These are phyloP conservation scores for Neobulgaria alba DNA, from an alignment of 2,329 filamentous ascomycete species.

Conservation along the genomic window DNA sequence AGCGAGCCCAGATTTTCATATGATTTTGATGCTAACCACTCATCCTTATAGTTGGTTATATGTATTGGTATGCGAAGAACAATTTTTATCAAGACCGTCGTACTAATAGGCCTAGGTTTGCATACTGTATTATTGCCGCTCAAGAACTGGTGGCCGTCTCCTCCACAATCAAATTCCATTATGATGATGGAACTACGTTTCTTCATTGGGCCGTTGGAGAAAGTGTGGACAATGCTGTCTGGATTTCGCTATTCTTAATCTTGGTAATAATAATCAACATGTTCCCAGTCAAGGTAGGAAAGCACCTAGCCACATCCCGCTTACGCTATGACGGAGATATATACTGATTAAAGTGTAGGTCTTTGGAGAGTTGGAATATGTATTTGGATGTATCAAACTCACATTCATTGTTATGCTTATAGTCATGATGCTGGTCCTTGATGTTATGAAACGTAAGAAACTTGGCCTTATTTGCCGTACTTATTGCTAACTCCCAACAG, in stretches of 20 bases:
- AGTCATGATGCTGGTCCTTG: constrained; percentile 32
- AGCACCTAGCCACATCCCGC: too few relatives aligned
- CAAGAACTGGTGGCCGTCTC: constrained; percentile 32
- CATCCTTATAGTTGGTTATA: constrained; percentile 32
- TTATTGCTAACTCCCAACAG: constrained; percentile 17
- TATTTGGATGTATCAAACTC: constrained; percentile 33
- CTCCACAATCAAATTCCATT: constrained; percentile 30
- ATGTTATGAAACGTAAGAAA: constrained; percentile 30
- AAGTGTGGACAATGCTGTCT: constrained; percentile 31
- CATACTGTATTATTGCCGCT: constrained; percentile 30
- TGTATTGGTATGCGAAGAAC: constrained; percentile 31
- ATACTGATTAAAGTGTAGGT: constrained; percentile 12
- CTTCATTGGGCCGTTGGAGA: constrained; percentile 29
- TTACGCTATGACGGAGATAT: too few relatives aligned
- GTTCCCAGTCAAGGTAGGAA: constrained; percentile 31
- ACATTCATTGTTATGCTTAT: constrained; percentile 31
- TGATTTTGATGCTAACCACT: neutral
- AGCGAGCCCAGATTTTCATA: neutral
- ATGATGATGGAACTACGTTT: constrained; percentile 30
- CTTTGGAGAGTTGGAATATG: constrained; percentile 32
- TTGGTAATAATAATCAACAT: constrained; percentile 30
- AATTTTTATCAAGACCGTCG: too few relatives aligned
- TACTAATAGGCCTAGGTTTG: constrained; percentile 29
- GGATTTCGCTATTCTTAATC: constrained; percentile 32
- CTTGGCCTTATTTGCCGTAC: neutral